These are phyloP conservation scores for Blastobotrys illinoisensis DNA, from an alignment of 1,139 yeast species.

Conservation along the genomic window DNA sequence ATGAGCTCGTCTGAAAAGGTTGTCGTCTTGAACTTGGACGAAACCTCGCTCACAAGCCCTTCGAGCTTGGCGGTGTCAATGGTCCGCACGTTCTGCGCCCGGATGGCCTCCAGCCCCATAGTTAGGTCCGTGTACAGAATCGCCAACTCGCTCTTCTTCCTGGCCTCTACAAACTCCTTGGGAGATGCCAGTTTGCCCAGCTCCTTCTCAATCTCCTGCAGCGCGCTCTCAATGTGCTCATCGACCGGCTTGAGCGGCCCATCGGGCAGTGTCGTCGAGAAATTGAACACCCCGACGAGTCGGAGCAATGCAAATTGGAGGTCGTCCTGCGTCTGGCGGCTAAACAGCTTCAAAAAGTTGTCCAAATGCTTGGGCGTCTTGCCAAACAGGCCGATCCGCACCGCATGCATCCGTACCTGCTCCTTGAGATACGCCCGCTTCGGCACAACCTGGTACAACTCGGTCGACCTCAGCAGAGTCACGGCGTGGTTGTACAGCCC, in stretches of 20 bases:
- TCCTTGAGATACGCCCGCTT: conserved; percentile 9
- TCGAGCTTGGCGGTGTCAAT: conserved; percentile 18
- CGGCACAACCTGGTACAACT: background rate
- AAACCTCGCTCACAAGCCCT: conserved; percentile 6
- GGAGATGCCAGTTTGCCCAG: background rate
- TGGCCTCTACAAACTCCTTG: background rate
- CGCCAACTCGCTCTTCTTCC: conserved; percentile 1
- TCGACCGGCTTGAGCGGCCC: conserved; percentile 1
- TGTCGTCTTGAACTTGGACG: conserved; percentile 1
- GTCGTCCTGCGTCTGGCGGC: background rate
- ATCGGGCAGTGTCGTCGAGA: background rate
- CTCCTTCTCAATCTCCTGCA: background rate
- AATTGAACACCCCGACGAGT: conserved; percentile 6
- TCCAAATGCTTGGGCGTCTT: background rate
- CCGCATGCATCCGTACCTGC: conserved; percentile 13
- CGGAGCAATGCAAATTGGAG: conserved; percentile 8
- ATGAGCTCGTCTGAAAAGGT: background rate
- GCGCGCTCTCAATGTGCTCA: background rate
- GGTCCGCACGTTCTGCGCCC: background rate
- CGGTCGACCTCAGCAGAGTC: conserved; percentile 7
- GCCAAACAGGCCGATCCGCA: conserved; percentile 6
- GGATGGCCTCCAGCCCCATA: conserved; percentile 1
- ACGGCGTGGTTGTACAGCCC: conserved; percentile 12
- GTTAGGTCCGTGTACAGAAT: conserved; percentile 1
- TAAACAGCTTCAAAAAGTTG: background rate